Evolutionary conservation across 2,329 filamentous ascomycete genomes (phyloP), one percentile per base, ranked within the genome.

Genomic region (Paecilomyces fulvus): DNA sequence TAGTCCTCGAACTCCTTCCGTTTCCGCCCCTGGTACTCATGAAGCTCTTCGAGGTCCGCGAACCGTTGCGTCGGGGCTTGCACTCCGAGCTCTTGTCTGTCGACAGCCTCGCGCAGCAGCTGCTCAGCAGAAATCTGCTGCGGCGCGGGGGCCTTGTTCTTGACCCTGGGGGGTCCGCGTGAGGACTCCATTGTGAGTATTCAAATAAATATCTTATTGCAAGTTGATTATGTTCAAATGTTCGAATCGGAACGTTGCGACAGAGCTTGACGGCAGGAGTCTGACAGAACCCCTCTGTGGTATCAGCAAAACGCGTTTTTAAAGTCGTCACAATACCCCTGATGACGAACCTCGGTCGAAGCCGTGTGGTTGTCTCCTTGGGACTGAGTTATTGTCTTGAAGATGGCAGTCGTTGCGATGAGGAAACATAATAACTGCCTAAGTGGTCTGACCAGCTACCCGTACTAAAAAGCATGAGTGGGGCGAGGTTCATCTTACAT

Each of bases 1-100:
- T 97, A 97, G 78, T 96, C 90, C 75, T 99, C 94, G 65, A 96
- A 99, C 68, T 96, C 94, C 73, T 92, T 94, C 64, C 94, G 83
- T 77, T 97, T 97, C 61, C 94, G 85, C 55, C 92, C 92, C 75
- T 99, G 94, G 74, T 89, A 96, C 75, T 97, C 94, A 77, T 97
- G 92, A 51, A 99, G 84, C 78, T 99, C 94, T 78, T 99, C 94
- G 65, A 99, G 83, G 67, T 99, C 94, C 63, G 90, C 90, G 66
- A 99, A 97, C 49, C 92, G 87, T 75, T 96, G 92, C 14, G 92
- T 96, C 1, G 94, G 94, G 53, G 90, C 90, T 73, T 96, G 88
- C 55, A 97, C 78, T 46, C 84, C 84, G 31, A 87, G 85, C 76
- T 99, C 94, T 76, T 97, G 94, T 59, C 94, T 86, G 75, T 99